phyloP scores from a whole-genome alignment of 2,329 filamentous ascomycete species.

The Zalaria sp. region DNA sequence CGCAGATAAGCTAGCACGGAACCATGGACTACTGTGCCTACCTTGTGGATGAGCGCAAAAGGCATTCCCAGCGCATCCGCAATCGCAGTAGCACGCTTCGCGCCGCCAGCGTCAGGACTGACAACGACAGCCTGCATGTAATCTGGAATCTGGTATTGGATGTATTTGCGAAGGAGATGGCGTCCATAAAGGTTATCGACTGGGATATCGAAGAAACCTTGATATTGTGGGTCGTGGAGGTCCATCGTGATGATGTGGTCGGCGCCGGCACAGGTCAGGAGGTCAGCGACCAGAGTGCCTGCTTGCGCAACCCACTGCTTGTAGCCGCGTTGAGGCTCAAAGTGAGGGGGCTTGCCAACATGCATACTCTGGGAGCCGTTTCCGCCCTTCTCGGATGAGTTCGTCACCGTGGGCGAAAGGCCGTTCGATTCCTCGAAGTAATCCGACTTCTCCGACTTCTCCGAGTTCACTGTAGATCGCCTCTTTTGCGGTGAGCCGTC shows the following conservation, averaged over 20 bases:
- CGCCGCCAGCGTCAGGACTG: slow-evolving; percentile 89
- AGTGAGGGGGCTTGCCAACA: slow-evolving; percentile 34
- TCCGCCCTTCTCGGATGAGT: slow-evolving; percentile 46
- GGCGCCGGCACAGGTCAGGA: slow-evolving; percentile 87
- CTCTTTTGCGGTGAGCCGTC: slow-evolving; percentile 4
- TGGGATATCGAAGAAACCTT: slow-evolving; percentile 97
- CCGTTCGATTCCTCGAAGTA: slow-evolving; percentile 8
- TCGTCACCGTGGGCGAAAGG: slow-evolving; percentile 6
- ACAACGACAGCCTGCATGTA: slow-evolving; percentile 83
- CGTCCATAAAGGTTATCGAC: slow-evolving; percentile 94
- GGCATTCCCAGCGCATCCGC: slow-evolving; percentile 87
- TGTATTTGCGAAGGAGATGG: slow-evolving; percentile 53
- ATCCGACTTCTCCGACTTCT: slow-evolving; percentile 15
- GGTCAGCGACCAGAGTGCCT: slow-evolving; percentile 83
- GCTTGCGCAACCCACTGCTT: slow-evolving; percentile 98
- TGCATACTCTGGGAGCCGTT: slow-evolving; percentile 33
- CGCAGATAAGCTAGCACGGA: neutral
- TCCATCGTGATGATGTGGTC: slow-evolving; percentile 98
- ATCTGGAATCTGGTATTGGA: slow-evolving; percentile 69
- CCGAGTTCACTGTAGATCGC: slow-evolving; percentile 15
- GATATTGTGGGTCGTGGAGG: slow-evolving; percentile 88
- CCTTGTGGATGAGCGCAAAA: slow-evolving; percentile 97
- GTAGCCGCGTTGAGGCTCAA: slow-evolving; percentile 80
- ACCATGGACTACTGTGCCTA: slow-evolving; percentile 24
- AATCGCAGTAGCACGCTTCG: slow-evolving; percentile 90